phyloP scores from a whole-genome alignment of 805 yeast species.

The Wickerhamia fluorescens region DNA sequence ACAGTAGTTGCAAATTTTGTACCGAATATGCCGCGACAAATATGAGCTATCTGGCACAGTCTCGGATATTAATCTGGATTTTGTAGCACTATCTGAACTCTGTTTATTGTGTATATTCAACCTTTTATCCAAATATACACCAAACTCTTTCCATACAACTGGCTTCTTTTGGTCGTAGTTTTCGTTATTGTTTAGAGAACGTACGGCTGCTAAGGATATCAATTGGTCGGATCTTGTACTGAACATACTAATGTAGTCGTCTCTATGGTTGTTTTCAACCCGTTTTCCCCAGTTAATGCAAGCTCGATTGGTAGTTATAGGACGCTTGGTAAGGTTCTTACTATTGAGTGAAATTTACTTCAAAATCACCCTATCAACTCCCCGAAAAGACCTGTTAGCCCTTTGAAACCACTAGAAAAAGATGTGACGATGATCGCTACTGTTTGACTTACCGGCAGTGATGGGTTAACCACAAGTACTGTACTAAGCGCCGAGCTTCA shows the following conservation, averaged over 20 bases:
- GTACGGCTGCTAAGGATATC: slow-evolving; percentile 20
- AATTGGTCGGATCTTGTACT: slow-evolving; percentile 16
- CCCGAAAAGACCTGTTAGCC: too few species aligned
- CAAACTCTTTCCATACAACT: slow-evolving; percentile 39
- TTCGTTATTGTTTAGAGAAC: slow-evolving; percentile 15
- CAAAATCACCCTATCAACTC: too few species aligned
- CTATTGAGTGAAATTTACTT: too few species aligned
- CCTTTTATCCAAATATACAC: slow-evolving; percentile 35
- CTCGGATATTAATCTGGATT: slow-evolving; percentile 15
- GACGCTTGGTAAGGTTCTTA: too few species aligned
- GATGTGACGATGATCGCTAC: too few species aligned
- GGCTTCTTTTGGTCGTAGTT: slow-evolving; percentile 15
- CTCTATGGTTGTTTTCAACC: too few species aligned
- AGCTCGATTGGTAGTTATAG: too few species aligned
- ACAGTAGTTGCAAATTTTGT: slow-evolving; percentile 33
- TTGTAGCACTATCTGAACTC: slow-evolving; percentile 11
- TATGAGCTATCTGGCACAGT: slow-evolving; percentile 20
- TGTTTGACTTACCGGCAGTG: too few species aligned
- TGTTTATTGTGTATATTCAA: slow-evolving; percentile 21
- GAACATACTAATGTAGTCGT: slow-evolving; percentile 11
- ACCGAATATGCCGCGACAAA: slow-evolving; percentile 27
- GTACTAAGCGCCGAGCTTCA: too few species aligned
- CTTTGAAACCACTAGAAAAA: too few species aligned
- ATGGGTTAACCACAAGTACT: too few species aligned
- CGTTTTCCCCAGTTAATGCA: too few species aligned